A percentile compares a stretch with the other conserved stretches of the same genome.
phyloP scores from a whole-genome alignment of 202 grass and related monocot genomes.

The Zoysia matrella region DNA sequence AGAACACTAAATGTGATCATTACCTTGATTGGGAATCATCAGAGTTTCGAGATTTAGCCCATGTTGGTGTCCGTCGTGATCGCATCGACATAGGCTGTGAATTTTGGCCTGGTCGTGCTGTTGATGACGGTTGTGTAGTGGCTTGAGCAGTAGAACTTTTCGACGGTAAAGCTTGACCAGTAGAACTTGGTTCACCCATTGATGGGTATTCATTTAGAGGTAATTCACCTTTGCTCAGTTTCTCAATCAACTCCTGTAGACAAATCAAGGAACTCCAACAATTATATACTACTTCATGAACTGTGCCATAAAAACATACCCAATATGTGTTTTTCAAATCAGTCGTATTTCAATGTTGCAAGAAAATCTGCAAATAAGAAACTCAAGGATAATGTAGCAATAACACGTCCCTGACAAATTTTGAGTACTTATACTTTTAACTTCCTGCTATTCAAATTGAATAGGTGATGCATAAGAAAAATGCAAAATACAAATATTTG shows the following conservation, averaged over 20 bases:
- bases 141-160: constrained; percentile 47
- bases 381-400: background rate
- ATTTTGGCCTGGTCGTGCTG: constrained; percentile 44
- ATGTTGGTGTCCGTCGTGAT: constrained; percentile 75
- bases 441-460: background rate
- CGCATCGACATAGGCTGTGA: constrained; percentile 67
- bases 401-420: background rate
- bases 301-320: background rate
- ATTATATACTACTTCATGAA: constrained; percentile 19
- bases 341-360: background rate
- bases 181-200: constrained; percentile 63
- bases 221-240: constrained; percentile 52
- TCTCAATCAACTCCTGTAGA: constrained; percentile 55
- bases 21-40: constrained; percentile 93
- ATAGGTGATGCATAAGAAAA: constrained; percentile 1
- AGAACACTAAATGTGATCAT: background rate
- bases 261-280: constrained; percentile 19
- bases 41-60: constrained; percentile 69
- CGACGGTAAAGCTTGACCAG: constrained; percentile 22
- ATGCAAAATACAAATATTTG: background rate
- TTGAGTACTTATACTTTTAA: background rate
- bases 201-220: constrained; percentile 83
- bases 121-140: constrained; percentile 16
- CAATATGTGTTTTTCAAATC: constrained; percentile 7
- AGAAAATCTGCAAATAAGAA: background rate